Evolutionary conservation across 2,329 filamentous ascomycete genomes (phyloP).

Genomic region (Monosporascus sp.): DNA sequence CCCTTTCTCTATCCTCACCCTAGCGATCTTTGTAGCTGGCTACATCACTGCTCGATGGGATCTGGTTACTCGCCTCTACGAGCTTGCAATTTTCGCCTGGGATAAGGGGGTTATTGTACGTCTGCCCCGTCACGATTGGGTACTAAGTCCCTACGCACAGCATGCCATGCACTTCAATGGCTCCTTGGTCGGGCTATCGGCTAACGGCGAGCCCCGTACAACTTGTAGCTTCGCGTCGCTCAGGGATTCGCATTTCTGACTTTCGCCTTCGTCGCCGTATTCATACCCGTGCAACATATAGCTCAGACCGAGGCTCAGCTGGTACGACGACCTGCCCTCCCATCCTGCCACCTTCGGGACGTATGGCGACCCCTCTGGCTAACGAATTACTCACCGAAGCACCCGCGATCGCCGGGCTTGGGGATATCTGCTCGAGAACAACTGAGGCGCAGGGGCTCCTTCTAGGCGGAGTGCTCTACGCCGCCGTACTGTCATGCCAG

Average conservation of each 20-base stretch:
- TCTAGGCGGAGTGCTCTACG: conserved; percentile 50
- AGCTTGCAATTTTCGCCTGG: conserved; percentile 95
- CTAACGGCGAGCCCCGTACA: conserved; percentile 4
- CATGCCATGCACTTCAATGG: too few species aligned
- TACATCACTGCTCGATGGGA: conserved; percentile 99
- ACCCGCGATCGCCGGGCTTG: conserved; percentile 70
- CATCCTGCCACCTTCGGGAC: conserved; percentile 4
- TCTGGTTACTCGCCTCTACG: conserved; percentile 92
- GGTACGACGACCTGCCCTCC: conserved; percentile 48
- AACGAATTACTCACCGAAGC: conserved; percentile 45
- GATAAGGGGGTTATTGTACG: conserved; percentile 94
- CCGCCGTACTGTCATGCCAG: conserved; percentile 53
- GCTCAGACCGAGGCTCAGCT: conserved; percentile 73
- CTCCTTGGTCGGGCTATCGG: neutral
- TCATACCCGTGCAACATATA: conserved; percentile 78
- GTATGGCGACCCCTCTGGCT: conserved; percentile 11
- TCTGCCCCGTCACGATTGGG: conserved; percentile 10
- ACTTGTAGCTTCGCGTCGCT: conserved; percentile 66
- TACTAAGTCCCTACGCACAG: too few species aligned
- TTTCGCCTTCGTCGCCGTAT: conserved; percentile 75
- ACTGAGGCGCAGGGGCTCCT: conserved; percentile 87
- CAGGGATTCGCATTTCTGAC: conserved; percentile 83
- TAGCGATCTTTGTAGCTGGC: conserved; percentile 98
- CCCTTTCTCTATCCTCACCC: conserved; percentile 92
- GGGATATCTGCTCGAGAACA: conserved; percentile 95